A percentile compares a stretch with the other conserved stretches of the same genome.
Evolutionary conservation across 345 rosid species (phyloP).

Genomic region (Acer negundo): DNA sequence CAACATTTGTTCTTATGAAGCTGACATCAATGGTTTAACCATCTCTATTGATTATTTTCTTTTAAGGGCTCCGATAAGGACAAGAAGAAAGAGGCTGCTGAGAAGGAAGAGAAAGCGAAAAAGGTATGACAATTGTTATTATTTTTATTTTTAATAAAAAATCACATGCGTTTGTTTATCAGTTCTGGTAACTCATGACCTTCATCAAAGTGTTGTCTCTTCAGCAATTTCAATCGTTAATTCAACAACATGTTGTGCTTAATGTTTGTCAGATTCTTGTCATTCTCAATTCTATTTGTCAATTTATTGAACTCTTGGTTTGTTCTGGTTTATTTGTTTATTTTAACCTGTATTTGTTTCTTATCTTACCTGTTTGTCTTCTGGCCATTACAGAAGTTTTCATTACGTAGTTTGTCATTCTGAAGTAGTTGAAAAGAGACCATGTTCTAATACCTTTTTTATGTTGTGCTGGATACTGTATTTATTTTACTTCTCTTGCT

Average conservation of each 20-base stretch:
- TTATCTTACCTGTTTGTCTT: neutral
- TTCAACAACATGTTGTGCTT: neutral
- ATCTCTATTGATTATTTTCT: neutral
- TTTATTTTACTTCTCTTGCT: neutral
- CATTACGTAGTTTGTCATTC: neutral
- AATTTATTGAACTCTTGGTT: neutral
- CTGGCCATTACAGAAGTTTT: neutral
- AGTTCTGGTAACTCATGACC: neutral
- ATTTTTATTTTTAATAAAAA: neutral
- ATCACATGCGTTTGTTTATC: too few relatives aligned
- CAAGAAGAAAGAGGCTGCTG: conserved; percentile 60
- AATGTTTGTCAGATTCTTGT: neutral
- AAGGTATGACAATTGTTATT: conserved; percentile 39
- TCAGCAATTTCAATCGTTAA: neutral
- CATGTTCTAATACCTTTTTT: neutral
- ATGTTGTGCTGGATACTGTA: neutral
- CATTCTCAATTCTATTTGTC: neutral
- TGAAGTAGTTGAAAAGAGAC: too few relatives aligned
- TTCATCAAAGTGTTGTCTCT: neutral
- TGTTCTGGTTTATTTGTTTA: neutral
- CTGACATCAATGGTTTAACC: neutral
- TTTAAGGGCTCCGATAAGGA: conserved; percentile 69
- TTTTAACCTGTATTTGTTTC: neutral
- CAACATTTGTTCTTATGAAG: neutral
- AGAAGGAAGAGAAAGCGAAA: conserved; percentile 66